These are phyloP conservation scores for Capronia coronata DNA, from an alignment of 2,329 filamentous ascomycete species.

Conservation along the genomic window DNA sequence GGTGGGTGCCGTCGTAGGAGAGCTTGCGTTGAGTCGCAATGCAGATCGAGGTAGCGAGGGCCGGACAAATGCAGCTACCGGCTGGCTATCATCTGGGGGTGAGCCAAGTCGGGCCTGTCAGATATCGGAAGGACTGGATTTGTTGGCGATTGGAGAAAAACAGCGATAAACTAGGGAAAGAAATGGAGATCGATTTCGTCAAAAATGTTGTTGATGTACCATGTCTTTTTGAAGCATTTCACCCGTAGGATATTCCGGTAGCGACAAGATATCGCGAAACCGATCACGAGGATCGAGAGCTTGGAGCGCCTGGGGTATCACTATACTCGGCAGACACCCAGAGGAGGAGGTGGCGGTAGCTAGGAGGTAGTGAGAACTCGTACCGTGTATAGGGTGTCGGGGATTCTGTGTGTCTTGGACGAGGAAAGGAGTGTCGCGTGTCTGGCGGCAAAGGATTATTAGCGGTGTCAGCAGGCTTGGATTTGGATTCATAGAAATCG, in stretches of 20 bases:
- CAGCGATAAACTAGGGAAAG: constrained; percentile 10
- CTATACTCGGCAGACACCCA: constrained; percentile 17
- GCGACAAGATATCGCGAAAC: too few species aligned
- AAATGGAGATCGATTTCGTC: constrained; percentile 22
- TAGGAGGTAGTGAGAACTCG: constrained; percentile 16
- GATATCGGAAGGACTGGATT: constrained; percentile 1
- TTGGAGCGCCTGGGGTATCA: constrained; percentile 22
- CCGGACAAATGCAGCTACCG: constrained; percentile 18
- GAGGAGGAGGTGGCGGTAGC: constrained; percentile 16
- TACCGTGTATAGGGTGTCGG: constrained; percentile 15
- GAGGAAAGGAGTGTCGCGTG: constrained; percentile 19
- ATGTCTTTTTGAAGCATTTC: constrained; percentile 21
- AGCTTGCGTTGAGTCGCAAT: constrained; percentile 24
- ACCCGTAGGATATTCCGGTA: too few species aligned
- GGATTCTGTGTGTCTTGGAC: constrained; percentile 13
- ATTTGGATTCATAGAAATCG: constrained; percentile 13
- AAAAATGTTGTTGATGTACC: constrained; percentile 16
- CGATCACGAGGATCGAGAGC: constrained; percentile 20
- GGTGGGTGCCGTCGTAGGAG: constrained; percentile 12
- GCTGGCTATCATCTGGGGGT: constrained; percentile 15
- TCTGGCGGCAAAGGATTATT: constrained; percentile 21
- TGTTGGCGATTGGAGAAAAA: constrained; percentile 11
- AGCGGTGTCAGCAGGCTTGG: constrained; percentile 26
- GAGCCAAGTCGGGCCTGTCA: too few species aligned
- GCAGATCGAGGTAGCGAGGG: constrained; percentile 22